Conservation (phyloP, 2,329 filamentous ascomycete species). For the Periconia digitata region DNA sequence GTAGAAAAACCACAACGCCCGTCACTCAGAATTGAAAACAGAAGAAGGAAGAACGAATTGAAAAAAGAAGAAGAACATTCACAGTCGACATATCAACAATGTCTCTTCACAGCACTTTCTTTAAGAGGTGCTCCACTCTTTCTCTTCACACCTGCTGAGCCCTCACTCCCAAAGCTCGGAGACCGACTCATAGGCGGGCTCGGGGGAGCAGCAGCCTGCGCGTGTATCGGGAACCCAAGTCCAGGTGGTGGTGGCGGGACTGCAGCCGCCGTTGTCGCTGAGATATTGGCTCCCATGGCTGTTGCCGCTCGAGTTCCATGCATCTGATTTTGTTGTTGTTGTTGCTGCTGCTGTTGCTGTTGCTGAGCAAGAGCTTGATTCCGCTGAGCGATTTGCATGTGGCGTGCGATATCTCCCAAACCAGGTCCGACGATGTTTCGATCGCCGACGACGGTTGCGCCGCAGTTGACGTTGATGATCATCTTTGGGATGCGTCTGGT, state of each 20-base stretch:
- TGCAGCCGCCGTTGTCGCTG: constrained; percentile 14
- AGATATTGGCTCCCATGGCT: constrained; percentile 9
- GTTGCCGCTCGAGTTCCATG: constrained; percentile 1
- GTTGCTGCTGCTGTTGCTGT: constrained; percentile 15
- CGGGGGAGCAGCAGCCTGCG: constrained; percentile 8
- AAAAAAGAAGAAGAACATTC: too few species aligned
- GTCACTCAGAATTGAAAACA: neutral
- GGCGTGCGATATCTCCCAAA: constrained; percentile 35
- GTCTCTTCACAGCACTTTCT: constrained; percentile 19
- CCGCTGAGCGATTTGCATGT: constrained; percentile 34
- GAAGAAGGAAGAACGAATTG: neutral
- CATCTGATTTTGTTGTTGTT: constrained; percentile 5
- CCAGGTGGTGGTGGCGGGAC: neutral
- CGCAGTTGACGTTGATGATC: constrained; percentile 38
- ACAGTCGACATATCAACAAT: constrained; percentile 11
- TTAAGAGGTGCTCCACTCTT: constrained; percentile 21
- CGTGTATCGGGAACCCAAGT: constrained; percentile 1
- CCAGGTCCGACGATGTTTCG: constrained; percentile 39
- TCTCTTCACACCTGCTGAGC: constrained; percentile 22
- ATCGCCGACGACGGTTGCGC: constrained; percentile 37
- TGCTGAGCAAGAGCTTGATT: constrained; percentile 16
- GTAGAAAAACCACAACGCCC: too few species aligned
- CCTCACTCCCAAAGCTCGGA: constrained; percentile 25
- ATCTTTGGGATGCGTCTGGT: constrained; percentile 16
- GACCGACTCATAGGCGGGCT: constrained; percentile 36